phyloP scores from a whole-genome alignment of 208 protist genomes.

The Crithidia thermophila region DNA sequence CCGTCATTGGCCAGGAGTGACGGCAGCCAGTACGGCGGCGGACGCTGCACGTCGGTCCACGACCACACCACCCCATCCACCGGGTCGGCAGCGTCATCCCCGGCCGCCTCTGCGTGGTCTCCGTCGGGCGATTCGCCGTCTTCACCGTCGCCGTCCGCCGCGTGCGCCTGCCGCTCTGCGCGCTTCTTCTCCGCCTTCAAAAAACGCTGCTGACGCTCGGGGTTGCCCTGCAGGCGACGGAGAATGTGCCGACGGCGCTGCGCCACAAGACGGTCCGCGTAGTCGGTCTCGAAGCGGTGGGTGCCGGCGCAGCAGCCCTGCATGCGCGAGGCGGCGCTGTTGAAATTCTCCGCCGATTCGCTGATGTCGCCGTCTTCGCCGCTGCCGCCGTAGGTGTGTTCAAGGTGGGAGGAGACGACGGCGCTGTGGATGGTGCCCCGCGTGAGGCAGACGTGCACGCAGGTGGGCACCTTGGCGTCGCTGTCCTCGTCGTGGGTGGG shows the following conservation, averaged over 20 bases:
- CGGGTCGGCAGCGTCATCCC: conserved; percentile 3
- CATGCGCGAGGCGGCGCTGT: conserved; percentile 4
- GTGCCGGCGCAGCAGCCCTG: conserved; percentile 22
- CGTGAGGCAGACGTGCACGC: conserved; percentile 31
- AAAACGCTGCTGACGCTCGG: conserved; percentile 19
- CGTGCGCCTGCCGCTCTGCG: not conserved
- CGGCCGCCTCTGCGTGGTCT: conserved; percentile 26
- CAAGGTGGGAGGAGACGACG: no score
- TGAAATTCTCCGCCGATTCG: not conserved
- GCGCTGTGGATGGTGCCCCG: conserved; percentile 11
- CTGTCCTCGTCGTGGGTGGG: not conserved
- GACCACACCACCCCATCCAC: conserved; percentile 15
- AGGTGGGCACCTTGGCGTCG: not conserved
- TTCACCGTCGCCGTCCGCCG: not conserved
- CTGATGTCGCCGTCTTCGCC: conserved; percentile 14
- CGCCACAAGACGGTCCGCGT: conserved; percentile 12
- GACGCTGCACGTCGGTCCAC: conserved; percentile 18
- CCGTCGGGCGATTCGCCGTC: conserved; percentile 33
- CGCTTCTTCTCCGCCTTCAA: conserved; percentile 11
- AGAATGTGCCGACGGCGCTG: conserved; percentile 33
- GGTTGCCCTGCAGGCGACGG: conserved; percentile 30
- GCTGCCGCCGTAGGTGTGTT: not conserved
- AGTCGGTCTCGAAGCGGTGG: conserved; percentile 33
- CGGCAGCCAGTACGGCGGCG: conserved; percentile 68
- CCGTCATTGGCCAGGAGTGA: conserved; percentile 66